phyloP scores from a whole-genome alignment of 2,329 filamentous ascomycete genomes.

The Byssochlamys sp. region DNA sequence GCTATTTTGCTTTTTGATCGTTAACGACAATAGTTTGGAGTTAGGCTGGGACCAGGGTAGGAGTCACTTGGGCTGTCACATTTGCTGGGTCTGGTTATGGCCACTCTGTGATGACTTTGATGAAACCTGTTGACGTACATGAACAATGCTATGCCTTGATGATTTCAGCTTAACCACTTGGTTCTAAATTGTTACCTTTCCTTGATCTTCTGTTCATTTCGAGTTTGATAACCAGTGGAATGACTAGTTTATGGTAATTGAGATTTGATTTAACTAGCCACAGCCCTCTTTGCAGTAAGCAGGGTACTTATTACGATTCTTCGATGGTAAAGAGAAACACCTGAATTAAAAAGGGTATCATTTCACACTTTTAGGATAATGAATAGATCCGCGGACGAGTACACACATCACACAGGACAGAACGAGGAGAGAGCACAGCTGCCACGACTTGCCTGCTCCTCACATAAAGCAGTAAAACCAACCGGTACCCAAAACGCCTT shows the following conservation, averaged over 20 bases:
- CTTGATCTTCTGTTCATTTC: not conserved
- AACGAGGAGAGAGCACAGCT: not conserved
- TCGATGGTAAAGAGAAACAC: no score
- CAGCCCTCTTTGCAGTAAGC: no score
- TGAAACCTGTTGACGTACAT: constrained; percentile 31
- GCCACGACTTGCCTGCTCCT: not conserved
- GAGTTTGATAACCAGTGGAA: not conserved
- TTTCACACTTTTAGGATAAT: constrained; percentile 6
- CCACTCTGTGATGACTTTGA: constrained; percentile 27
- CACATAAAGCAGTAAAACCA: constrained; percentile 3
- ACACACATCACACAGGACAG: not conserved
- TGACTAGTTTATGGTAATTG: not conserved
- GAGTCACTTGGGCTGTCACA: constrained; percentile 16
- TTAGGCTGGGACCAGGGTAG: constrained; percentile 7
- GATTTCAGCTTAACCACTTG: constrained; percentile 17
- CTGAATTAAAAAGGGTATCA: constrained; percentile 12
- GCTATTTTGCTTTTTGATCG: not conserved
- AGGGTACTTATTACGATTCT: no score
- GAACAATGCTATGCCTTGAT: constrained; percentile 27
- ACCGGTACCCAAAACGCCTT: not conserved
- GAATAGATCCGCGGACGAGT: not conserved
- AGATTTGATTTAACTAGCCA: not conserved
- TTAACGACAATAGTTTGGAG: not conserved
- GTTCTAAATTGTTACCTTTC: constrained; percentile 6
- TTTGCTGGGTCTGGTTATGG: constrained; percentile 19